phyloP scores from a whole-genome alignment of 352 stramenopile genomes.

The Elongisporangium prolatum region DNA sequence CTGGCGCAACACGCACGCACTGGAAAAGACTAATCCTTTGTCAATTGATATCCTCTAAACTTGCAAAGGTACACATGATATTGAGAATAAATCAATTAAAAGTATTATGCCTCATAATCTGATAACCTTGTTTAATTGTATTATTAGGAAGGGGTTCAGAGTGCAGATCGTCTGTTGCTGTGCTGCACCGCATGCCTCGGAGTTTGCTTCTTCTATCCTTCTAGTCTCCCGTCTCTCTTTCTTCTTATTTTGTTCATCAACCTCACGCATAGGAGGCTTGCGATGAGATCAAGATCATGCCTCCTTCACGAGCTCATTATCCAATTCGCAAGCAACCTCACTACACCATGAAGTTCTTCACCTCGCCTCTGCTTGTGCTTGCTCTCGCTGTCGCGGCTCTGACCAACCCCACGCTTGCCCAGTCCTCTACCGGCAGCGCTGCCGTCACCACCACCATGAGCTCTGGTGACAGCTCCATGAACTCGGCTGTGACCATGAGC shows the following conservation, averaged over 20 bases:
- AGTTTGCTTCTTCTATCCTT: background rate
- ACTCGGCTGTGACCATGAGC: background rate
- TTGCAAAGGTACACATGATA: background rate
- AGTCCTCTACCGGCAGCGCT: background rate
- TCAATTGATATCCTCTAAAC: background rate
- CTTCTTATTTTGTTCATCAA: background rate
- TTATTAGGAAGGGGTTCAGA: background rate
- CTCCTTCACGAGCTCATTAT: slow-evolving; percentile 11
- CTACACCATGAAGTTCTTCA: slow-evolving; percentile 28
- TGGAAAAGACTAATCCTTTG: background rate
- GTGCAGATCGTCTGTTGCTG: background rate
- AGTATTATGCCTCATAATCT: background rate
- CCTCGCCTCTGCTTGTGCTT: slow-evolving; percentile 20
- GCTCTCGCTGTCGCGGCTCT: slow-evolving; percentile 10
- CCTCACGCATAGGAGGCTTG: background rate
- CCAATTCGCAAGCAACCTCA: slow-evolving; percentile 11
- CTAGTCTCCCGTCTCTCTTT: background rate
- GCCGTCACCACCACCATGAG: background rate
- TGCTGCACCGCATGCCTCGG: background rate
- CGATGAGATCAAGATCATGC: background rate
- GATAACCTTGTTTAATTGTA: background rate
- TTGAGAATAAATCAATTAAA: background rate
- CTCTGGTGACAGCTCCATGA: background rate
- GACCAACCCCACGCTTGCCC: background rate
- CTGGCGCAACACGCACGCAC: background rate